These are phyloP conservation scores for Colletotrichum acutatum DNA, from an alignment of 2,329 filamentous ascomycete genomes.

Conservation along the genomic window DNA sequence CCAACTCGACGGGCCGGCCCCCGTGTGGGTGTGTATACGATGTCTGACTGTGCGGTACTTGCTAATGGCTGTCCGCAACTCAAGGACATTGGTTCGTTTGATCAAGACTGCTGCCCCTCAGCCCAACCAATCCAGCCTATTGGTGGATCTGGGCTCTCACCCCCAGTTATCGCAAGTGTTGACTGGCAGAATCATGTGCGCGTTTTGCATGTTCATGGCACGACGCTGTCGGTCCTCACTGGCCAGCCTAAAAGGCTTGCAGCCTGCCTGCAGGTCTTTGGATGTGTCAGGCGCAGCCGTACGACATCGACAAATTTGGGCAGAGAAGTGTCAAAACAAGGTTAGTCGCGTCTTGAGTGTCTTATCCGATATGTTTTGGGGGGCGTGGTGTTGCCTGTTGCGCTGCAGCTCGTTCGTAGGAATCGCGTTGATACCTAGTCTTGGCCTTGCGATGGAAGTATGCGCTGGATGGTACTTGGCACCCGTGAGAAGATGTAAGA, in stretches of 20 bases:
- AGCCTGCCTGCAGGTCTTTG: slow-evolving; percentile 12
- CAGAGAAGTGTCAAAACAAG: slow-evolving; percentile 25
- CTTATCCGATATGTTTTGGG: neutral
- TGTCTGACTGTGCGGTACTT: slow-evolving; percentile 28
- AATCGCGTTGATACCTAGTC: slow-evolving; percentile 1
- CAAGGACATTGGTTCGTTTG: slow-evolving; percentile 23
- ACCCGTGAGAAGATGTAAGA: neutral
- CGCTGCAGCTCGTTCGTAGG: slow-evolving; percentile 7
- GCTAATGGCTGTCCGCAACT: slow-evolving; percentile 22
- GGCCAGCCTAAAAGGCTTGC: slow-evolving; percentile 18
- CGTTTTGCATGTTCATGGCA: slow-evolving; percentile 12
- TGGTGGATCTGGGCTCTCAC: slow-evolving; percentile 26
- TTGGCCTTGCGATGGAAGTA: neutral
- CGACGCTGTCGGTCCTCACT: slow-evolving; percentile 24
- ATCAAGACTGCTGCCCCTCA: slow-evolving; percentile 11
- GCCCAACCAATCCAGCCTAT: slow-evolving; percentile 19
- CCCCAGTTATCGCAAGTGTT: neutral
- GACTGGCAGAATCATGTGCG: slow-evolving; percentile 31
- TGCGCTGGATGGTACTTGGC: slow-evolving; percentile 24
- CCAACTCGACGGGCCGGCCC: slow-evolving; percentile 29
- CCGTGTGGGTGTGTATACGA: slow-evolving; percentile 14
- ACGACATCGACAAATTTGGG: neutral
- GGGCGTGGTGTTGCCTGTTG: neutral
- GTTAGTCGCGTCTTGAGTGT: slow-evolving; percentile 32
- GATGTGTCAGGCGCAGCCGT: slow-evolving; percentile 32